Evolutionary conservation across 805 yeast genomes (phyloP).

Genomic region (Torulaspora delbrueckii): DNA sequence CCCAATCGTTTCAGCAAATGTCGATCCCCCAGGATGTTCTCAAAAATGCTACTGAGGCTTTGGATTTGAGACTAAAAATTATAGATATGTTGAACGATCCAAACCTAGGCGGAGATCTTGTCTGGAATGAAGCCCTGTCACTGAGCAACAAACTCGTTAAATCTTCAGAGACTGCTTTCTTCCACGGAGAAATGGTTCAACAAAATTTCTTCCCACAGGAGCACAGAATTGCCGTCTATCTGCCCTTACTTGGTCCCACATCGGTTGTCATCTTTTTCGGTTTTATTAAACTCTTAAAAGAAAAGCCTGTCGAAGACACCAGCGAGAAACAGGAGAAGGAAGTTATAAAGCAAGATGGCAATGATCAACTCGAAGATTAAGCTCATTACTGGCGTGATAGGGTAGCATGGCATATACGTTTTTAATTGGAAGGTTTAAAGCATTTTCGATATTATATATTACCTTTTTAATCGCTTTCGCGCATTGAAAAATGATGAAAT

Average conservation of each 20-base stretch:
- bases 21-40: constrained; percentile 75
- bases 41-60: constrained; percentile 49
- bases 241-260: constrained; percentile 87
- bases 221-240: constrained; percentile 88
- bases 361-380: not conserved
- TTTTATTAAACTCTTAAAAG: constrained; percentile 43
- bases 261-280: constrained; percentile 58
- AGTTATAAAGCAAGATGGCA: not conserved
- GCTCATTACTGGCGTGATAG: not conserved
- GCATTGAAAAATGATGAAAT: not conserved
- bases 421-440: not conserved
- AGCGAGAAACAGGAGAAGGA: not conserved
- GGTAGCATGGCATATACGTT: not conserved
- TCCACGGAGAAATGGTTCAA: constrained; percentile 91
- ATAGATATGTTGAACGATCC: constrained; percentile 32
- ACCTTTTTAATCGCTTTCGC: not conserved
- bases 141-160: constrained; percentile 45
- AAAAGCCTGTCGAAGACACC: constrained; percentile 15
- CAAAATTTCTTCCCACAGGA: constrained; percentile 94
- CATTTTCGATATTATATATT: not conserved
- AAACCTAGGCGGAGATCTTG: constrained; percentile 26
- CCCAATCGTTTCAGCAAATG: constrained; percentile 66
- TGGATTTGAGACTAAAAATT: constrained; percentile 37
- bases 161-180: constrained; percentile 64
- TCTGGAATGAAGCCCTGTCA: constrained; percentile 49